Conservation (phyloP, 2,329 filamentous ascomycete genomes). For the Arthrobotrys entomopaga region DNA sequence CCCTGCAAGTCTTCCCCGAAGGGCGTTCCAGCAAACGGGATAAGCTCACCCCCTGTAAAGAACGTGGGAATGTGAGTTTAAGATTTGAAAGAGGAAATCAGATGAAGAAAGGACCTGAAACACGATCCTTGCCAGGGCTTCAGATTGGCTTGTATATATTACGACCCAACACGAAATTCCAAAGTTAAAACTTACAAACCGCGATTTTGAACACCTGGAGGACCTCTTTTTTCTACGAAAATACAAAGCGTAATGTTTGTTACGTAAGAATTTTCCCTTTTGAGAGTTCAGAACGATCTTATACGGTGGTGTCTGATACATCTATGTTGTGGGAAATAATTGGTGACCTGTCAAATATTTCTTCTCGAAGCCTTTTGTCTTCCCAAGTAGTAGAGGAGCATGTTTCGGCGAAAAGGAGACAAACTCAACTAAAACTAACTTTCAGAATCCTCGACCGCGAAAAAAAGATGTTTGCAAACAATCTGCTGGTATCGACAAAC, state of each 20-base stretch:
- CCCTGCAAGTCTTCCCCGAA: neutral
- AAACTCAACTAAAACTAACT: no score
- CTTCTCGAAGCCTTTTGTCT: neutral
- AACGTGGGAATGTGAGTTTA: slow-evolving; percentile 45
- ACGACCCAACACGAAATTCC: slow-evolving; percentile 3
- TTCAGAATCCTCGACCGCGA: no score
- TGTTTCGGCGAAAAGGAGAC: neutral
- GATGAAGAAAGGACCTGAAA: slow-evolving; percentile 41
- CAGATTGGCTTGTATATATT: slow-evolving; percentile 5
- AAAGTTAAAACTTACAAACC: neutral
- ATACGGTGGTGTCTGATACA: slow-evolving; percentile 1
- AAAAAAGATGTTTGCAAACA: no score
- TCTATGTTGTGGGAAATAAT: slow-evolving; percentile 17
- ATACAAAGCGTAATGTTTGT: neutral
- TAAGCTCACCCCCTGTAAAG: slow-evolving; percentile 44
- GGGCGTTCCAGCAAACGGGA: slow-evolving; percentile 39
- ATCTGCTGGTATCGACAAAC: no score
- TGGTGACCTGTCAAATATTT: slow-evolving; percentile 20
- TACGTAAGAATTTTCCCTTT: neutral
- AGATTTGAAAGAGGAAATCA: slow-evolving; percentile 46
- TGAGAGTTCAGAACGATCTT: slow-evolving; percentile 32
- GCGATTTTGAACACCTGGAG: neutral
- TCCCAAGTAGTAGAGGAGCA: neutral
- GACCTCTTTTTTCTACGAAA: neutral
- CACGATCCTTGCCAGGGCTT: slow-evolving; percentile 13